Evolutionary conservation across 805 yeast species (phyloP), one percentile per base, ranked within the genome.

Genomic region (Debaryomyces tyrocola): DNA sequence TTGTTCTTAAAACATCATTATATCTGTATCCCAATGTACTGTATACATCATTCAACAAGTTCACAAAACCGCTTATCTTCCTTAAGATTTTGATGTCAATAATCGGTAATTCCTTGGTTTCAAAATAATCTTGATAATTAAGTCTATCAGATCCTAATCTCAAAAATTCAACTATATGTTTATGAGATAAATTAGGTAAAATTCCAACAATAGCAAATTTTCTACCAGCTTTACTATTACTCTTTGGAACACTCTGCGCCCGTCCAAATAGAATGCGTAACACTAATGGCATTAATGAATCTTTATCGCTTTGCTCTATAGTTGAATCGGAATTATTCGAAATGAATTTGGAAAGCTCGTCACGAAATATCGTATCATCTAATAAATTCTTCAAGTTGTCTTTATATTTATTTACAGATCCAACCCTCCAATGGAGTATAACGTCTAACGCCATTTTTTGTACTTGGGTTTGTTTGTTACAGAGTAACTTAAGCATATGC

Each of bases 241-340:
- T 84, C 45, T 74, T 78, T 4, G 83, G 74, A 1, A 84, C 77
- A 9, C 75, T 75, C 64, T 89, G 95, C 7, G 90, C 89, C 47
- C 96, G 77, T 7, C 98, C 98, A 64, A 85, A 92, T 17, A 94
- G 69, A 20, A 94, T 84, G 53, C 97, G 70, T 41, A 90, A 60
- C 4, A 90, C 76, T 27, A 87, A 58, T 1, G 95, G 94, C 79
- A 90, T 79, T 2, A 92, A 75, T 1, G 51, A 63, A 2, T 62
- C 69, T 12, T 77, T 69, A 59, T 94, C 97, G 3, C 71, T 72
- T 6, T 71, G 74, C 51, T 86, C 89, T 44, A 90, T 74, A 3
- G 67, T 73, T 7, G 82, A 77, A 4, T 77, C 81, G 17, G 76
- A 70, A 33, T 73, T 74, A 34, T 41, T 43, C 15, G 78, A 74